Evolutionary conservation across 306 rosid genomes (phyloP), one percentile per base, ranked within the genome.

Genomic region (Lithocarpus polystachyus): DNA sequence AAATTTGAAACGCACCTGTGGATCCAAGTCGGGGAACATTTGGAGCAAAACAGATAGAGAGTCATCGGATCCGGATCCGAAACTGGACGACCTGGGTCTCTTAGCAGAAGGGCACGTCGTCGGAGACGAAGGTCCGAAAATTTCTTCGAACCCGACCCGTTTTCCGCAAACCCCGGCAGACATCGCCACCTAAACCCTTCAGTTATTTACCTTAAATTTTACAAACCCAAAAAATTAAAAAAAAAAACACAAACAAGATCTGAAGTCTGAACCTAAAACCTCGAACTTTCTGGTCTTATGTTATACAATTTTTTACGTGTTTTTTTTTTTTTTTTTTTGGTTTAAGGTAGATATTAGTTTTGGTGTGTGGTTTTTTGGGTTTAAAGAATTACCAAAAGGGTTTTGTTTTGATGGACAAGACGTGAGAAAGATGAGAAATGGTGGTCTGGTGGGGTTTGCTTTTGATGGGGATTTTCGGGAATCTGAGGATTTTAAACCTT

Each of bases 41-140:
- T 76, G 81, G 74, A 72, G 68, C 84, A 84, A 24, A 14, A 52
- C 59, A 8, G 82, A 76, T 51, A 81, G 40, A n/a, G 82, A 52
- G 64, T 77, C 79, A 19, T 71, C 75, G 37, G 75, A 71, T 23
- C 45, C 70, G n/a, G 81, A 73, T 45, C 73, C 84, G 28, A 65
- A 77, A 64, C 72, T 48, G 2, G 80, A 73, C 77, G 84, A 67
- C 33, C 87, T 55, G 55, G 82, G 26, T 75, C 84, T 81, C 80
- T 84, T 84, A 20, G 84, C 64, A 5, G 77, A 81, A 72, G 87
- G 61, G 73, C 56, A 80, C 12, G 80, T 54, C 52, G 84, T 79
- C 77, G 84, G 84, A 69, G 87, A 80, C 45, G 83, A 78, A 84
- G 87, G 77, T 73, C 84, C 87, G 57, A 80, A 84, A 59, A 84